Evolutionary conservation across 495 filamentous ascomycete species (phyloP).

Genomic region (Lophiostoma macrostomum): DNA sequence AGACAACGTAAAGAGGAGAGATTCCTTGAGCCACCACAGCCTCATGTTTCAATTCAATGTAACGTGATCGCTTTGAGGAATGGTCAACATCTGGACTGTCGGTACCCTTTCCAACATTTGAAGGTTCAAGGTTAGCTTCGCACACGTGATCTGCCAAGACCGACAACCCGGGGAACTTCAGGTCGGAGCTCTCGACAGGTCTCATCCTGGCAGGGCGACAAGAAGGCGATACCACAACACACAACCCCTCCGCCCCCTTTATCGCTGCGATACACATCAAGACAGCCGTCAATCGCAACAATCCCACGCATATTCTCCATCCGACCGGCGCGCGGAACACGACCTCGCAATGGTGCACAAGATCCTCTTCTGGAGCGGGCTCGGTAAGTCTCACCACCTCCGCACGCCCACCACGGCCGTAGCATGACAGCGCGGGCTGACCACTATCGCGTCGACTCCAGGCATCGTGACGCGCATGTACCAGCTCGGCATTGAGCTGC

Average conservation of each 20-base stretch:
- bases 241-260: slow-evolving; percentile 7
- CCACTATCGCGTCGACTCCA: slow-evolving; percentile 38
- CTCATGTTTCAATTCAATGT: no score
- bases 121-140: no score
- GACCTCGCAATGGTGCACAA: slow-evolving; percentile 62
- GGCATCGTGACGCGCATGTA: slow-evolving; percentile 86
- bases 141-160: no score
- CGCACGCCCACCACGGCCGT: background rate
- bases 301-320: slow-evolving; percentile 32
- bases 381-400: slow-evolving; percentile 60
- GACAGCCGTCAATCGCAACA: slow-evolving; percentile 26
- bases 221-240: slow-evolving; percentile 21
- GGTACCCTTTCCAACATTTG: no score
- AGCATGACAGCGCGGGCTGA: background rate
- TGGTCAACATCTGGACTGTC: no score
- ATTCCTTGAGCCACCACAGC: no score
- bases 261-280: slow-evolving; percentile 7
- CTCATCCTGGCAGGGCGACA: slow-evolving; percentile 17
- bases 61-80: no score
- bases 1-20: no score
- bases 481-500: slow-evolving; percentile 98
- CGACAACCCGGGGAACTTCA: no score
- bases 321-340: slow-evolving; percentile 21
- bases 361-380: slow-evolving; percentile 93
- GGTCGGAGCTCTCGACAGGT: background rate